Evolutionary conservation across 352 stramenopile genomes (phyloP), one percentile per base, ranked within the genome.

Genomic region (Pythium monospermum): DNA sequence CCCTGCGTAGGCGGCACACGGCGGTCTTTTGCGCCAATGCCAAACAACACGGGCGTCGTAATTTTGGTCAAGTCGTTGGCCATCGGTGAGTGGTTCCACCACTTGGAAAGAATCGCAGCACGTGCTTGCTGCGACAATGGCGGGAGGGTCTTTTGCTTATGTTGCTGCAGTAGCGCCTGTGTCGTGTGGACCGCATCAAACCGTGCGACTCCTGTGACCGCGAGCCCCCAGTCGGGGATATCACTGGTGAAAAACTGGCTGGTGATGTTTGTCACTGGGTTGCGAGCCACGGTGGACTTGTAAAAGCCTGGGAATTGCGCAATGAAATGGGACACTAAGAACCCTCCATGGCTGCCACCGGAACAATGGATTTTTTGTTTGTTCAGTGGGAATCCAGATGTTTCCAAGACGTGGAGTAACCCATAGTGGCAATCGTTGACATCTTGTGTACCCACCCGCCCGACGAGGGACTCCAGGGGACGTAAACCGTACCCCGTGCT

Each of bases 141-240:
- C 8, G 64, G 43, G 11, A 76, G 58, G 18, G 62, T 22, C 13
- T 66, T 54, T 25, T 61, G 59, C 19, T 39, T 52, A 15, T 52
- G 42, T 30, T 26, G 31, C 11, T 59, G 56, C 39, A 66, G 61
- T 15, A 82, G 63, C 33, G 63, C 80, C 65, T 71, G 83, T 13
- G 68, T 73, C 59, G 87, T 91, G 23, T 76, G 51, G 32, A 87
- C 83, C n/a, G 74, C 87, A 51, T 98, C 79, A 44, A 98, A 97
- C 11, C 73, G 71, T 21, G 80, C 65, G 30, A 93, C 62, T 0
- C 91, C 91, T 40, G 86, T 63, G 43, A 80, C 83, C 44, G 97
- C 92, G 26, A 96, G 82, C 22, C 79, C 92, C 95, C 95, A 98
- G 55, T 98, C 96, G n/a, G 91, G 88, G 69, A 99, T 99, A 69